Percentiles rank a stretch among this genome's conserved stretches.
Conservation (phyloP, 2,329 filamentous ascomycete species). For the Exutisphaerella laricina region DNA sequence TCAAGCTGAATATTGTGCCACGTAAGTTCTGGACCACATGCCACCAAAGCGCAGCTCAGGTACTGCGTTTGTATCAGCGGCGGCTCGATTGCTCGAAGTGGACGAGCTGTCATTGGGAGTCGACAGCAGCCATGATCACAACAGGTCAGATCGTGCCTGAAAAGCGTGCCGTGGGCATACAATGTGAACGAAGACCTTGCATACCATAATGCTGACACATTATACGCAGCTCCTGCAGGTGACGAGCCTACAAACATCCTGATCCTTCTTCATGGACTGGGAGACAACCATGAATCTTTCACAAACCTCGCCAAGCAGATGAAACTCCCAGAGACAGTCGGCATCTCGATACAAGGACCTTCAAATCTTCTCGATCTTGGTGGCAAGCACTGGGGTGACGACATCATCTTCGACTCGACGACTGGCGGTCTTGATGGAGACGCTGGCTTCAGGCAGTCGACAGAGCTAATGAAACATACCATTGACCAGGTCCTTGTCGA, state of each 20-base stretch:
- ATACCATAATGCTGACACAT: background rate
- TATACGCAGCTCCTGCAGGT: conserved; percentile 36
- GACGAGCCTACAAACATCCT: conserved; percentile 68
- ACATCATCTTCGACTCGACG: conserved; percentile 51
- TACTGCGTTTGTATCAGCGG: background rate
- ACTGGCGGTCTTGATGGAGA: conserved; percentile 51
- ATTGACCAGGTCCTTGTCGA: conserved; percentile 42
- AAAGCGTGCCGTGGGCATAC: no score
- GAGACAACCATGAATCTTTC: conserved; percentile 67
- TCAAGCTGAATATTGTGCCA: conserved; percentile 40
- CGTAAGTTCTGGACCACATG: conserved; percentile 36
- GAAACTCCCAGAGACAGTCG: conserved; percentile 68
- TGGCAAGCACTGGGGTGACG: conserved; percentile 59
- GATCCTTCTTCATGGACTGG: conserved; percentile 77
- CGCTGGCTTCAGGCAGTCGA: conserved; percentile 45
- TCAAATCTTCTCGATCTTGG: conserved; percentile 61
- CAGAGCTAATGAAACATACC: conserved; percentile 41
- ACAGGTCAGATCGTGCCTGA: no score
- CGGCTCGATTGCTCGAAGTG: background rate
- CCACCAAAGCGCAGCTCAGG: background rate
- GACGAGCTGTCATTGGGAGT: background rate
- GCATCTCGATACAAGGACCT: conserved; percentile 68
- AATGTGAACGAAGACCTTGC: no score
- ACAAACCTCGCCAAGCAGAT: conserved; percentile 62
- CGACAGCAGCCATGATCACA: no score